Percentiles rank a stretch among this genome's conserved stretches.
Evolutionary conservation across 2,329 filamentous ascomycete species (phyloP).

Genomic region (Pseudogymnoascus sp.): DNA sequence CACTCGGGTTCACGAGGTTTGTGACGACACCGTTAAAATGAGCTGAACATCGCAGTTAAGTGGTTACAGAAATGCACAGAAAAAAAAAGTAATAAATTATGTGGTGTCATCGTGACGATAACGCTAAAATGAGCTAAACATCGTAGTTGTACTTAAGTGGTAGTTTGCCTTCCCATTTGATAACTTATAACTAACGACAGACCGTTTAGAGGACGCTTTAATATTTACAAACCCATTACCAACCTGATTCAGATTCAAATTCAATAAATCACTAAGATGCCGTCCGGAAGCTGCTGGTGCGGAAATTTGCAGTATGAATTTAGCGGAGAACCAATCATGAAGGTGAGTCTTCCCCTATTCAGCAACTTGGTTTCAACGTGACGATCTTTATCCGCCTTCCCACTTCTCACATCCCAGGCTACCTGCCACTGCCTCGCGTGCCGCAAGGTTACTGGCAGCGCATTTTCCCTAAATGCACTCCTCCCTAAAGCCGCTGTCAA

Average conservation of each 20-base stretch:
- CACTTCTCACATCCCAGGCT: neutral
- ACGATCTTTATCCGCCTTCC: neutral
- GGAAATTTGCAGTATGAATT: slow-evolving; percentile 13
- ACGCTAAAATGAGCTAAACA: neutral
- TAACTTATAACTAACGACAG: neutral
- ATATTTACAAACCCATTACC: neutral
- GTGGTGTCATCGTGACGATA: neutral
- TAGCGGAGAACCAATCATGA: slow-evolving; percentile 9
- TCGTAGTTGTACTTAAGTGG: neutral
- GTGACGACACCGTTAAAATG: neutral
- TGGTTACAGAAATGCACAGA: neutral
- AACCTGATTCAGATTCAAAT: neutral
- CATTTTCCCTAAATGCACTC: slow-evolving; percentile 13
- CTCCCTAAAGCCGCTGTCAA: slow-evolving; percentile 9
- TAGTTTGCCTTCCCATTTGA: neutral
- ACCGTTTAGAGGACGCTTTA: neutral
- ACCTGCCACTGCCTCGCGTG: slow-evolving; percentile 16
- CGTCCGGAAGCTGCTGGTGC: slow-evolving; percentile 13
- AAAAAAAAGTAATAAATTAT: neutral
- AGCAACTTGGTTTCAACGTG: neutral
- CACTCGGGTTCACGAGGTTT: neutral
- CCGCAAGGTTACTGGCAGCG: slow-evolving; percentile 13
- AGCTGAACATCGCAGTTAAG: neutral
- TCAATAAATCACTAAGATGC: neutral
- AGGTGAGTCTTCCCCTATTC: slow-evolving; percentile 7